Conservation (phyloP, 2,329 filamentous ascomycete genomes). For the Passalora sequoiae region DNA sequence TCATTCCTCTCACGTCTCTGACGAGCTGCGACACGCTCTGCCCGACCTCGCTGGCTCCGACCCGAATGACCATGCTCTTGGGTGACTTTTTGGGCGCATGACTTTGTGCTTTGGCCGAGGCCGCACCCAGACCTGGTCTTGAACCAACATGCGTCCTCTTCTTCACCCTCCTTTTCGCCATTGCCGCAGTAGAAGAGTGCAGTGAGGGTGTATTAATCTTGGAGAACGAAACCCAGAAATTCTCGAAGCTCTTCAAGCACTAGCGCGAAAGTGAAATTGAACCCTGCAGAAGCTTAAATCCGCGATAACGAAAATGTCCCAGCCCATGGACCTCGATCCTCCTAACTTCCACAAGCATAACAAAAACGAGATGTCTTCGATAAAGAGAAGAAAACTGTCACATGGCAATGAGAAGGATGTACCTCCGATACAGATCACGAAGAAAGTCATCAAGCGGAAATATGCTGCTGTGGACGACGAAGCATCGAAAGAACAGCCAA, state of each 20-base stretch:
- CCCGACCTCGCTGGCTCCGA: slow-evolving; percentile 89
- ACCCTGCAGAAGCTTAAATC: neutral
- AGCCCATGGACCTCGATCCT: neutral
- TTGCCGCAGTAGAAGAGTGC: slow-evolving; percentile 34
- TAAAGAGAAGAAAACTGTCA: slow-evolving; percentile 43
- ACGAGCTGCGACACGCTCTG: slow-evolving; percentile 87
- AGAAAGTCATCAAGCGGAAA: slow-evolving; percentile 7
- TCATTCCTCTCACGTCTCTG: slow-evolving; percentile 82
- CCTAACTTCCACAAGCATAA: neutral
- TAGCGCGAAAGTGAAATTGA: neutral
- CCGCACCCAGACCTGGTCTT: slow-evolving; percentile 10
- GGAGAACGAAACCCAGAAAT: too few species aligned
- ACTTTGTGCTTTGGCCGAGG: slow-evolving; percentile 46
- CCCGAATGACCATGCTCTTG: slow-evolving; percentile 97
- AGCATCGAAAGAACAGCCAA: neutral
- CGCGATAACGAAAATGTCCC: slow-evolving; percentile 3
- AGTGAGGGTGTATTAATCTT: too few species aligned
- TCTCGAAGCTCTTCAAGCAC: too few species aligned
- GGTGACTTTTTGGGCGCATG: slow-evolving; percentile 57
- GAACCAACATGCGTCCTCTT: slow-evolving; percentile 80
- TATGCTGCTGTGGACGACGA: neutral
- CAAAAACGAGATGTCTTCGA: slow-evolving; percentile 33
- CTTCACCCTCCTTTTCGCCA: slow-evolving; percentile 79
- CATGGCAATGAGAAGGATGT: slow-evolving; percentile 9
- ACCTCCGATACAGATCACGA: slow-evolving; percentile 6